Base-by-base conservation (phyloP, 352 stramenopile genomes). In the Pythium insidiosum region DNA sequence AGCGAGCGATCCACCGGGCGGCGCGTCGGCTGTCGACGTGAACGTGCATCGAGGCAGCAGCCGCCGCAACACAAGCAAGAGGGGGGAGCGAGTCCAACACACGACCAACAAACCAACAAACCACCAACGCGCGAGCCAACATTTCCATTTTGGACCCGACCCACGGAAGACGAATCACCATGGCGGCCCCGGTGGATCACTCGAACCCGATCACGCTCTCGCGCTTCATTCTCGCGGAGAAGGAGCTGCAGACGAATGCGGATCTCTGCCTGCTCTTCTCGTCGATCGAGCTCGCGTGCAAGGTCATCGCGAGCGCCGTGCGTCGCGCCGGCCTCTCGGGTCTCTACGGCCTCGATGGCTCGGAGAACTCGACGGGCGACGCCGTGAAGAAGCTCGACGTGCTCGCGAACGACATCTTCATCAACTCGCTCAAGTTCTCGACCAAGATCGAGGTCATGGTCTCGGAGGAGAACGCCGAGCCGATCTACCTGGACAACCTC, bases 321-420 rank as follows among this genome's bases (percentile, higher is more conserved):
- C 85, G 96, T 59, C 96, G 97, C 61, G 96, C 95, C 6, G 94
- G 66, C 1, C 58, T 93, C 28, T 88, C 76, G 39, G 78, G 84
- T 2, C 66, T 90, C 18, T 98, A 98, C 61, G 95, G 95, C 22
- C 76, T 98, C 9, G 94, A 97, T n/a, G 96, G 96, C 47, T 95
- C 95, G 61, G 77, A 96, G 47, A 99, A 99, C 75, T 79, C 88
- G 18, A 98, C 96, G 5, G 95, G 96, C 30, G 96, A 99, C 62
- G 88, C 97, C 50, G 93, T 98, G 36, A 99, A 99, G 80, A 99
- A 99, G 68, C 86, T 99, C 23, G 95, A 99, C 69, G 68, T 99
- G 34, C 78, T 99, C 50, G 84, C 95, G n/a, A 98, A 99, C 65
- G 96, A 99, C 35, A 98, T 94, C 58, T 95, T 99, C 71, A 94